A percentile compares a stretch with the other conserved stretches of the same genome.
phyloP scores from a whole-genome alignment of 1,284 basidiomycete genomes.

The Xerocomus nothofagi region DNA sequence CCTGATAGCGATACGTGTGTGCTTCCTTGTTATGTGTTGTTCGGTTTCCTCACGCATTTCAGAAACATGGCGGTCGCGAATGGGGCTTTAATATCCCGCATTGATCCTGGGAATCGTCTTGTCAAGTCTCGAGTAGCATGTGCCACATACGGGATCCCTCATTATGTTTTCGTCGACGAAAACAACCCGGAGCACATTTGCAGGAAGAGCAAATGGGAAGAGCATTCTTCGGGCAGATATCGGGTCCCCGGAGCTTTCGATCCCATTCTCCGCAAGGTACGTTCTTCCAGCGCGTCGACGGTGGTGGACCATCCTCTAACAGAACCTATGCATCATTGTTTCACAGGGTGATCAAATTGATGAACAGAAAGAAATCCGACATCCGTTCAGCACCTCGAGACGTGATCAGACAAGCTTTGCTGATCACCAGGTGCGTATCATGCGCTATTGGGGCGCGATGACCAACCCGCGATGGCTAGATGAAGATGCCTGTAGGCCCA shows the following conservation, averaged over 20 bases:
- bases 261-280: background rate
- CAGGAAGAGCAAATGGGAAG: background rate
- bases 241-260: background rate
- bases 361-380: background rate
- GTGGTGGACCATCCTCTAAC: background rate
- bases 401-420: background rate
- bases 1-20: conserved; percentile 2
- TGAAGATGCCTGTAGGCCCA: background rate
- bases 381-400: background rate
- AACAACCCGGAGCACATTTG: background rate
- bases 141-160: background rate
- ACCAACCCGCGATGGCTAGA: background rate
- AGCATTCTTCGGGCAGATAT: background rate
- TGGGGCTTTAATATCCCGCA: background rate
- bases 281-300: background rate
- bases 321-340: background rate
- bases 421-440: background rate
- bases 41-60: background rate
- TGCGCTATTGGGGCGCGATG: background rate
- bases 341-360: background rate
- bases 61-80: conserved; percentile 5
- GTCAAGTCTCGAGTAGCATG: background rate
- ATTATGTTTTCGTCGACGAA: background rate
- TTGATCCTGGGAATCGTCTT: background rate
- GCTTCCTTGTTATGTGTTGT: background rate